A percentile compares a stretch with the other conserved stretches of the same genome.
Evolutionary conservation across 1,284 basidiomycete genomes (phyloP).

Genomic region (Kwoniella shivajii): DNA sequence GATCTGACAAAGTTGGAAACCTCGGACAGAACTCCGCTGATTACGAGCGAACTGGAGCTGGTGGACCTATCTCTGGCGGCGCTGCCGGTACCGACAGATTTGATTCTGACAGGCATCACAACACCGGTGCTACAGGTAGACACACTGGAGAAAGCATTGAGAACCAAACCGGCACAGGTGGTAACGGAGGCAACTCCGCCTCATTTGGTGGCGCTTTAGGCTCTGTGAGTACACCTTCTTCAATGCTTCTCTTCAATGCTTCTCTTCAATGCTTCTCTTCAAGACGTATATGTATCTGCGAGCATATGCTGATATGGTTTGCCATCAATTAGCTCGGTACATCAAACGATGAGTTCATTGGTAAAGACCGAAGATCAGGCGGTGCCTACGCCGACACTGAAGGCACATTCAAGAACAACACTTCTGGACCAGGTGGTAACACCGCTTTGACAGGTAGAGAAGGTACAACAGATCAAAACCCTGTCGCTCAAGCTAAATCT

Average conservation of each 20-base stretch:
- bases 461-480: conserved; percentile 33
- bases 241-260: background rate
- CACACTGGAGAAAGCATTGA: background rate
- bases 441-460: conserved; percentile 43
- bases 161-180: no score
- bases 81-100: conserved; percentile 41
- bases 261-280: background rate
- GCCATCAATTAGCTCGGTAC: conserved; percentile 32
- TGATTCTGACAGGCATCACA: conserved; percentile 26
- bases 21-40: conserved; percentile 17
- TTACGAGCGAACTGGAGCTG: conserved; percentile 28
- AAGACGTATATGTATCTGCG: background rate
- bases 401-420: conserved; percentile 34
- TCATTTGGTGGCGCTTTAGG: conserved; percentile 5
- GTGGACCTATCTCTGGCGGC: conserved; percentile 32
- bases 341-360: conserved; percentile 38
- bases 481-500: conserved; percentile 27
- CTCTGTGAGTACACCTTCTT: conserved; percentile 4
- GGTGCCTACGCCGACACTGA: conserved; percentile 33
- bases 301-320: background rate
- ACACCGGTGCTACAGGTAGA: background rate
- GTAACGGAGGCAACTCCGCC: no score
- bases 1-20: conserved; percentile 29
- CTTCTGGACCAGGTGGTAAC: conserved; percentile 35
- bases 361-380: conserved; percentile 23